phyloP scores from a whole-genome alignment of 2,329 filamentous ascomycete species.

The Talaromyces funiculosus region DNA sequence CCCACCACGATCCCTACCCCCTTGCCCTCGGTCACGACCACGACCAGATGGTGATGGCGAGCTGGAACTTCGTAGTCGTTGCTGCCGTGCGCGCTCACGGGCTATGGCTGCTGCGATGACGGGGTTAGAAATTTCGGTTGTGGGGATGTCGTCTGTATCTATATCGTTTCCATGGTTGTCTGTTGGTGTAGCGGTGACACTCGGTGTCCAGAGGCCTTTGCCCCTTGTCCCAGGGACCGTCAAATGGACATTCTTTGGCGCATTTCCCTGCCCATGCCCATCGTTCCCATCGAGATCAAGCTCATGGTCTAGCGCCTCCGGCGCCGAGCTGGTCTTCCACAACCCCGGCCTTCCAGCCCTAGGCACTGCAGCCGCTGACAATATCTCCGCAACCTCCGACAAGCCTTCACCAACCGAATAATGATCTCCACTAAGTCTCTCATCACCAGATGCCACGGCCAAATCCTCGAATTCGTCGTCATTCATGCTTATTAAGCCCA shows the following conservation, averaged over 20 bases:
- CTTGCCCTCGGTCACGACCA: background rate
- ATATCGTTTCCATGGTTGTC: background rate
- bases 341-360: slow-evolving; percentile 6
- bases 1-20: background rate
- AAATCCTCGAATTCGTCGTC: slow-evolving; percentile 7
- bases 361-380: slow-evolving; percentile 17
- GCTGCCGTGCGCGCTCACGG: background rate
- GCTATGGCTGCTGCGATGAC: slow-evolving; percentile 8
- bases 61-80: background rate
- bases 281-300: background rate
- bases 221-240: slow-evolving; percentile 4
- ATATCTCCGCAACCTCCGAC: slow-evolving; percentile 18
- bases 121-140: background rate
- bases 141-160: background rate
- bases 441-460: background rate
- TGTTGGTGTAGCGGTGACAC: background rate
- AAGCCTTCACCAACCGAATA: slow-evolving; percentile 19
- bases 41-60: slow-evolving; percentile 11
- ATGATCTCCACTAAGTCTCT: slow-evolving; percentile 14
- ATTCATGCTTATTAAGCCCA: slow-evolving; percentile 7
- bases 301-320: background rate
- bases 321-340: background rate
- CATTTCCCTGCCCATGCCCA: background rate
- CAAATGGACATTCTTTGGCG: background rate
- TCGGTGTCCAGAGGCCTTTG: background rate